Evolutionary conservation across 352 stramenopile genomes (phyloP).

Genomic region (Phytophthora tubulina): DNA sequence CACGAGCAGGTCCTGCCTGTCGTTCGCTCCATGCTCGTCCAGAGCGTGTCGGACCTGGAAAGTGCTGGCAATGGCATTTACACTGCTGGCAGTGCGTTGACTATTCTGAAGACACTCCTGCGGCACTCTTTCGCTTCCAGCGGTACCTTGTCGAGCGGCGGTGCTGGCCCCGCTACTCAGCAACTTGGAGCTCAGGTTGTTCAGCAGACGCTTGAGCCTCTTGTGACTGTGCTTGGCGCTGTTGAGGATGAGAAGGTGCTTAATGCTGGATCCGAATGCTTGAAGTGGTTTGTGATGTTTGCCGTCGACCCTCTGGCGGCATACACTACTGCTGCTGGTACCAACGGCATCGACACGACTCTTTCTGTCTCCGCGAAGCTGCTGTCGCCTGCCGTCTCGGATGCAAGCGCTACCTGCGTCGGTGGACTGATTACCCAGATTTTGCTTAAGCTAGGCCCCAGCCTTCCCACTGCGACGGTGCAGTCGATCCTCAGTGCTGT

Average conservation of each 20-base stretch:
- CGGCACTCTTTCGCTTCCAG: conserved; percentile 72
- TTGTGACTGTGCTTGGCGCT: conserved; percentile 64
- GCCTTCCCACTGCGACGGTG: conserved; percentile 69
- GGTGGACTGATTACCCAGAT: conserved; percentile 87
- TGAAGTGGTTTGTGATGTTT: conserved; percentile 90
- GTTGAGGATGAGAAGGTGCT: conserved; percentile 85
- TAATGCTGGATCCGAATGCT: conserved; percentile 76
- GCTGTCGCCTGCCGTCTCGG: conserved; percentile 69
- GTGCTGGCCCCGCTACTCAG: conserved; percentile 42
- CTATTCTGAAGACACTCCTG: conserved; percentile 78
- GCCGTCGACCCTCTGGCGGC: conserved; percentile 68
- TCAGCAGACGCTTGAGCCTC: conserved; percentile 76
- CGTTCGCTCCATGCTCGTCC: conserved; percentile 64
- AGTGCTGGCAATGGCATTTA: conserved; percentile 64
- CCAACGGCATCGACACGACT: conserved; percentile 71
- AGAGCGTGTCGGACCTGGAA: conserved; percentile 59
- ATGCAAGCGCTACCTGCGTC: conserved; percentile 77
- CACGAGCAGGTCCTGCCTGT: conserved; percentile 76
- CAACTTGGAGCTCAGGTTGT: conserved; percentile 74
- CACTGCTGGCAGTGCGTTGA: conserved; percentile 72
- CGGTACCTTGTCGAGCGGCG: conserved; percentile 33
- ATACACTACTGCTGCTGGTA: conserved; percentile 49
- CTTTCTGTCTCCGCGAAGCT: conserved; percentile 78
- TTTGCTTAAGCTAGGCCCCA: conserved; percentile 69
- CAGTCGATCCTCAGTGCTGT: conserved; percentile 83